Conservation (phyloP, 2,329 filamentous ascomycete genomes). For the Cryphonectria carpinicola region DNA sequence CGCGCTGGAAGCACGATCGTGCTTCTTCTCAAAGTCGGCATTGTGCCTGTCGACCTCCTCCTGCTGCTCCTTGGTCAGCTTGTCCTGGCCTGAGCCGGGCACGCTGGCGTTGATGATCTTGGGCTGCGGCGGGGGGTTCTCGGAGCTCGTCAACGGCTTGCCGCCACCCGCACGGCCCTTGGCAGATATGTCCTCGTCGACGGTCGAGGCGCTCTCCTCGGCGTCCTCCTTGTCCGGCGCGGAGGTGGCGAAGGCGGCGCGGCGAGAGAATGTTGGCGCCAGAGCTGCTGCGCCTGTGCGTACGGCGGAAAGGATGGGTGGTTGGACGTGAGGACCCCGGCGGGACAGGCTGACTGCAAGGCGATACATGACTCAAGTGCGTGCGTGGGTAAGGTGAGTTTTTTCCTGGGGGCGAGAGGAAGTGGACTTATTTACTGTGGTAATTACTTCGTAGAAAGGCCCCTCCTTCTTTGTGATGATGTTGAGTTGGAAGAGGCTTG, state of each 20-base stretch:
- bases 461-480: neutral
- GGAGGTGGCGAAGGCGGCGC: slow-evolving; percentile 28
- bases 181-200: slow-evolving; percentile 30
- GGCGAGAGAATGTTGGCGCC: neutral
- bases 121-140: slow-evolving; percentile 47
- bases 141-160: slow-evolving; percentile 39
- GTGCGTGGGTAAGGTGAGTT: slow-evolving; percentile 23
- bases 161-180: slow-evolving; percentile 47
- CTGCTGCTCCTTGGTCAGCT: slow-evolving; percentile 55
- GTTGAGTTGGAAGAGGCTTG: neutral
- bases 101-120: slow-evolving; percentile 56
- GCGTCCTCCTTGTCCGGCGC: slow-evolving; percentile 35
- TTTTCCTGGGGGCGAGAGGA: neutral
- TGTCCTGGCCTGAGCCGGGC: slow-evolving; percentile 38
- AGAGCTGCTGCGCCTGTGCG: neutral
- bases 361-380: slow-evolving; percentile 25
- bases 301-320: slow-evolving; percentile 1
- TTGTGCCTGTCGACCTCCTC: slow-evolving; percentile 64
- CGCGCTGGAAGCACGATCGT: slow-evolving; percentile 50
- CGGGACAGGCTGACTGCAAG: slow-evolving; percentile 20
- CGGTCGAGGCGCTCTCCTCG: slow-evolving; percentile 32
- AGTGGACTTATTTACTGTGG: neutral
- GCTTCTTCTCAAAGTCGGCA: slow-evolving; percentile 57
- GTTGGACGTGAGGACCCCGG: slow-evolving; percentile 16
- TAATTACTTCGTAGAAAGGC: too few species aligned